Evolutionary conservation across 257 asterid genomes (phyloP).

Genomic region (Phtheirospermum japonicum): DNA sequence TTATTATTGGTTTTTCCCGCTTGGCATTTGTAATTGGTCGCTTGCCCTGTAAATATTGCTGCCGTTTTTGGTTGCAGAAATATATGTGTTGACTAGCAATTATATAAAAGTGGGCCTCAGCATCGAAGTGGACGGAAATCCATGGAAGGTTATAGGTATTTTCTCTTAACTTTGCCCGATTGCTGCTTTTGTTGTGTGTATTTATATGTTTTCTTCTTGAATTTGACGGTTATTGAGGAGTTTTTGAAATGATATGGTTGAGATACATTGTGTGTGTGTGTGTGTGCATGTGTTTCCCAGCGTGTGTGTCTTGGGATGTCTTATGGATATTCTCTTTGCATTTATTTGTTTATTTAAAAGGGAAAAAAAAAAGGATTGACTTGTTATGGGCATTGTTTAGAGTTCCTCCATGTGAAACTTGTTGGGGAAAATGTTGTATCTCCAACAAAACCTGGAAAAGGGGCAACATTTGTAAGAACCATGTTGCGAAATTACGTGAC

Average conservation of each 20-base stretch:
- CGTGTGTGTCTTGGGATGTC: too few species aligned
- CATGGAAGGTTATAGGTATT: conserved; percentile 90
- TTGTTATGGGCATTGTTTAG: conserved; percentile 40
- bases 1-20: background rate
- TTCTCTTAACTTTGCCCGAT: conserved; percentile 7
- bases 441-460: conserved; percentile 99
- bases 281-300: too few species aligned
- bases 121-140: conserved; percentile 89
- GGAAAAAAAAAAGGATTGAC: background rate
- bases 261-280: too few species aligned
- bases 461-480: conserved; percentile 93
- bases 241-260: too few species aligned
- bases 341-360: too few species aligned
- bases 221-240: too few species aligned
- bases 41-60: background rate
- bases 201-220: too few species aligned
- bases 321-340: too few species aligned
- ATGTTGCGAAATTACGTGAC: conserved; percentile 73
- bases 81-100: conserved; percentile 78
- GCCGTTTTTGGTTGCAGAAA: conserved; percentile 36
- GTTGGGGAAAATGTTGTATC: too few species aligned
- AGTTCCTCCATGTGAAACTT: conserved; percentile 94
- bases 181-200: background rate
- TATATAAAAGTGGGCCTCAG: conserved; percentile 89
- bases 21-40: background rate